Percentiles rank a stretch among this genome's conserved stretches.
Conservation (phyloP, 495 filamentous ascomycete species). For the Penicillium fimorum region DNA sequence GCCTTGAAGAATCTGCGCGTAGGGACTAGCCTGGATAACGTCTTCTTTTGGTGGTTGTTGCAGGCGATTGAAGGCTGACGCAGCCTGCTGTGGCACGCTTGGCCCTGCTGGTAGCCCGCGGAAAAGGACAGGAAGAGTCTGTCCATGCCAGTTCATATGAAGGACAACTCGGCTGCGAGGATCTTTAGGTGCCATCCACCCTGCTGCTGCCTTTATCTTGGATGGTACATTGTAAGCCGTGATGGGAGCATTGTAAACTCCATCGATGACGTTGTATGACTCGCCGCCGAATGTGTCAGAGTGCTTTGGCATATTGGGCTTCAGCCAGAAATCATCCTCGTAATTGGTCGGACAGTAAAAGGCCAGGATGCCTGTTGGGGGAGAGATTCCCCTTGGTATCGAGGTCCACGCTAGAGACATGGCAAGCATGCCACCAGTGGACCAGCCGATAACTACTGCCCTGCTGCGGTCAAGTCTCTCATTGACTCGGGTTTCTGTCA, state of each 20-base stretch:
- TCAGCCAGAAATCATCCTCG: conserved; percentile 25
- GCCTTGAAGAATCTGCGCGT: conserved; percentile 37
- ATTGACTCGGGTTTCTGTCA: conserved; percentile 24
- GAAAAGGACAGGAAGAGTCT: conserved; percentile 40
- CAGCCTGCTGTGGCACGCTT: conserved; percentile 14
- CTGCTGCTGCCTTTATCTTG: conserved; percentile 1
- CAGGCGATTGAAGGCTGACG: not conserved
- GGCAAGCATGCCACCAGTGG: conserved; percentile 53
- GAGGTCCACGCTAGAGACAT: conserved; percentile 48
- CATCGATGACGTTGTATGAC: not conserved
- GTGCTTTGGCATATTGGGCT: conserved; percentile 11
- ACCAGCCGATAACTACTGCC: conserved; percentile 57
- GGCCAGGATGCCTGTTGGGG: conserved; percentile 48
- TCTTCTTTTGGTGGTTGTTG: conserved; percentile 22
- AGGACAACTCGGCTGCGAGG: conserved; percentile 39
- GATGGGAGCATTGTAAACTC: conserved; percentile 33
- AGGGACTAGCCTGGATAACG: conserved; percentile 32
- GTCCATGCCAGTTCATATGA: conserved; percentile 49
- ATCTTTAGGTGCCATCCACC: conserved; percentile 34
- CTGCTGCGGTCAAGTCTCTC: conserved; percentile 30
- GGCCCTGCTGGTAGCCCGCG: conserved; percentile 21
- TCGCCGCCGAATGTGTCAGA: not conserved
- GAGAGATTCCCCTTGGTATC: conserved; percentile 21
- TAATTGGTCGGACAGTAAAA: conserved; percentile 55
- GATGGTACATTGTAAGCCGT: conserved; percentile 20